Percentiles rank a stretch among this genome's conserved stretches.
Evolutionary conservation across 2,329 filamentous ascomycete species (phyloP).

Genomic region (Teratosphaeria nubilosa): DNA sequence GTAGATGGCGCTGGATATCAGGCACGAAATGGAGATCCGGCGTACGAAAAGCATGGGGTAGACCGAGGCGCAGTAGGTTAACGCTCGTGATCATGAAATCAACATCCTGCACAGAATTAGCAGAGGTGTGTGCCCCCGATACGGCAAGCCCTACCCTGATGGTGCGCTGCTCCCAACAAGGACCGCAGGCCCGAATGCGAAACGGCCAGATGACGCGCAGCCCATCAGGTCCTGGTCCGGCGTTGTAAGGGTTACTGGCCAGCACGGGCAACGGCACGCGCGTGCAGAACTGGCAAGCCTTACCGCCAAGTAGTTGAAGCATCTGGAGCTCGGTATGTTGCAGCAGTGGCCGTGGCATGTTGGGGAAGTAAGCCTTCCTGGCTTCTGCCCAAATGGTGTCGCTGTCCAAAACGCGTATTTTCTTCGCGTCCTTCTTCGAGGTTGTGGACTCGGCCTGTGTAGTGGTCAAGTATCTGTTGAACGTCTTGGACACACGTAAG

Average conservation of each 20-base stretch:
- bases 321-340: conserved; percentile 61
- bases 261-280: conserved; percentile 26
- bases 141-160: conserved; percentile 49
- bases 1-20: conserved; percentile 44
- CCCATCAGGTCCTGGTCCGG: conserved; percentile 52
- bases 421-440: conserved; percentile 7
- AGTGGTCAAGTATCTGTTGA: conserved; percentile 20
- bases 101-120: conserved; percentile 49
- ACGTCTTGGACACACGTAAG: conserved; percentile 20
- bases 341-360: conserved; percentile 58
- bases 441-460: conserved; percentile 6
- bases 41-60: conserved; percentile 57
- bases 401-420: conserved; percentile 38
- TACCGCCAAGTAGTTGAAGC: conserved; percentile 59
- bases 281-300: conserved; percentile 58
- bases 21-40: conserved; percentile 51
- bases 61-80: conserved; percentile 54
- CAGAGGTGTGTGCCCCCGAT: background rate
- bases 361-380: conserved; percentile 53
- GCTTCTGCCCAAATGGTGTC: conserved; percentile 63
- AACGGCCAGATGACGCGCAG: conserved; percentile 64
- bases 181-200: conserved; percentile 53
- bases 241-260: conserved; percentile 40
- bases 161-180: conserved; percentile 46
- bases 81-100: conserved; percentile 52